A percentile compares a stretch with the other conserved stretches of the same genome.
These are phyloP conservation scores for Termitomyces sp. DNA, from an alignment of 1,284 basidiomycete genomes.

Conservation along the genomic window DNA sequence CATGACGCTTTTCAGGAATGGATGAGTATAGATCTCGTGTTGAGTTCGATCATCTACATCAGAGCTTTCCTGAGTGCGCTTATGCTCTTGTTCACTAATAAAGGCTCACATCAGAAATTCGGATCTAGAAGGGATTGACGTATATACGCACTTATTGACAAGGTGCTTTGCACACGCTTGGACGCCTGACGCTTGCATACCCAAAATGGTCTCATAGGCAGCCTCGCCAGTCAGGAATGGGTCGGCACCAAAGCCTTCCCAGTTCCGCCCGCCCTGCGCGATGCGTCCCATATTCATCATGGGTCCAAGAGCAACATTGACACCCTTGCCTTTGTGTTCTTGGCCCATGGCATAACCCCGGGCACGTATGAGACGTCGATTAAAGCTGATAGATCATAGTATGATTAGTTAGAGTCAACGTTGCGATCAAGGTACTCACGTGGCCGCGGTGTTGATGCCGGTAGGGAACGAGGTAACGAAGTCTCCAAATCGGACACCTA, in stretches of 20 bases:
- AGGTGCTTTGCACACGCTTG: slow-evolving; percentile 78
- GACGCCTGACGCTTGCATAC: slow-evolving; percentile 70
- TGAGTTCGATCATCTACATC: slow-evolving; percentile 76
- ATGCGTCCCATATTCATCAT: slow-evolving; percentile 73
- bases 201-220: slow-evolving; percentile 70
- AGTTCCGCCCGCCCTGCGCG: slow-evolving; percentile 70
- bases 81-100: slow-evolving; percentile 62
- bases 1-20: slow-evolving; percentile 71
- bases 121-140: background rate
- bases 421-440: slow-evolving; percentile 25
- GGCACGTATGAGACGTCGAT: slow-evolving; percentile 59
- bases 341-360: slow-evolving; percentile 74
- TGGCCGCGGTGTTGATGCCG: slow-evolving; percentile 52
- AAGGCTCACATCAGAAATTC: background rate
- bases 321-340: slow-evolving; percentile 79
- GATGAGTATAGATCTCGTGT: slow-evolving; percentile 70
- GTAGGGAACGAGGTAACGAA: slow-evolving; percentile 59
- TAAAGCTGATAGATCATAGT: slow-evolving; percentile 36
- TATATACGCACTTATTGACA: slow-evolving; percentile 54
- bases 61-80: slow-evolving; percentile 47
- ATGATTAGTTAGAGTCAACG: background rate
- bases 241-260: slow-evolving; percentile 82
- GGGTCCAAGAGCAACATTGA: slow-evolving; percentile 60
- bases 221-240: slow-evolving; percentile 72
- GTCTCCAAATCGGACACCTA: slow-evolving; percentile 49